Conservation (phyloP, 805 yeast species). For the Pichia cabralensis region DNA sequence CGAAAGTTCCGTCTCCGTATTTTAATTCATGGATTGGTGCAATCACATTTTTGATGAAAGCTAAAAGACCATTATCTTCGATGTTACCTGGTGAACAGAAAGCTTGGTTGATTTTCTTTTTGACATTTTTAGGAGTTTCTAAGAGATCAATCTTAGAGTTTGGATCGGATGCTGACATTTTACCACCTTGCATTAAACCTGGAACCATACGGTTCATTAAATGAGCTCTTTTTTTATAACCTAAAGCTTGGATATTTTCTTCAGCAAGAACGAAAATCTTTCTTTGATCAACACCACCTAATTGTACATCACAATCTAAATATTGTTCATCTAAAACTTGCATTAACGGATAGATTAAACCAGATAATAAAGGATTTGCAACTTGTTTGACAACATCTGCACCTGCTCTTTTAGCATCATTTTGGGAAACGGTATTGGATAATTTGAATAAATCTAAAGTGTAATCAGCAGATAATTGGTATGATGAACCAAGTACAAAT, state of each 20-base stretch:
- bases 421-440: slow-evolving; percentile 78
- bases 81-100: slow-evolving; percentile 93
- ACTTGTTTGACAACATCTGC: slow-evolving; percentile 99
- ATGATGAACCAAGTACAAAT: slow-evolving; percentile 83
- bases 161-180: slow-evolving; percentile 98
- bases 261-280: slow-evolving; percentile 96
- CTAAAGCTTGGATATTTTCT: slow-evolving; percentile 76
- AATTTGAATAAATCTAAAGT: slow-evolving; percentile 84
- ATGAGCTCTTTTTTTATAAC: slow-evolving; percentile 96
- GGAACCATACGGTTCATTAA: slow-evolving; percentile 99
- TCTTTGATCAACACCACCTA: slow-evolving; percentile 99
- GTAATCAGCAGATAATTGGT: slow-evolving; percentile 69
- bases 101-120: slow-evolving; percentile 86
- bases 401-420: slow-evolving; percentile 98
- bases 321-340: slow-evolving; percentile 95
- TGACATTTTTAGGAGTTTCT: slow-evolving; percentile 80
- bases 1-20: slow-evolving; percentile 45
- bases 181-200: slow-evolving; percentile 93
- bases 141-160: slow-evolving; percentile 90
- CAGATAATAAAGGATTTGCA: slow-evolving; percentile 83
- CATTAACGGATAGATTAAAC: slow-evolving; percentile 95
- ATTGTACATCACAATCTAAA: slow-evolving; percentile 83
- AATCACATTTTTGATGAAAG: slow-evolving; percentile 77
- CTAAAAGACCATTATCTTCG: slow-evolving; percentile 81
- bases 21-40: slow-evolving; percentile 80